Evolutionary conservation across 225 moss, liverwort and hornwort genomes (phyloP), one percentile per base, ranked within the genome.

Genomic region (Thuidium tamariscinum): DNA sequence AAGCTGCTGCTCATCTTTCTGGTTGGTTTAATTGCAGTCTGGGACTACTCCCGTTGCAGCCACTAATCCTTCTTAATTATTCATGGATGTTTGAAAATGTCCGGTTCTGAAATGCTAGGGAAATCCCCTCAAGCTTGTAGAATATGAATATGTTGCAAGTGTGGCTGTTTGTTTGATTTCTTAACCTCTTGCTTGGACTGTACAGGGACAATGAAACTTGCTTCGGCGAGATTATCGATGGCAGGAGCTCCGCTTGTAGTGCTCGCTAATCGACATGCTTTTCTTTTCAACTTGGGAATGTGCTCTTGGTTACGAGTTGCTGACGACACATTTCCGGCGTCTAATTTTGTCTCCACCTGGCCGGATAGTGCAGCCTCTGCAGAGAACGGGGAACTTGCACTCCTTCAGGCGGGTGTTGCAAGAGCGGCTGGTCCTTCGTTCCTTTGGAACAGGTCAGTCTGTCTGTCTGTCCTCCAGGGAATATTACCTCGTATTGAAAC

Each of bases 221-320:
- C 96, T 52, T 96, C 98, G 42, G 98, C 98, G 29, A 95, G 95
- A 82, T 91, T 99, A 21, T 96, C 97, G 46, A 89, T 90, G 77
- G 92, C 96, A 37, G 97, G 98, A 86, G 94, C 94, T 81, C 98
- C 98, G 32, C 90, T 99, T 84, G 92, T 99, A 42, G 96, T 97
- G 61, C 91, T 99, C 63, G 93, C 96, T 79, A 99, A 99, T 89
- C 98, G 93, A 78, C 97, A 95, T 87, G 95, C 94, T 65, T 97
- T 97, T 55, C 89, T 99, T 84, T 99, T 96, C 91, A 97, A 99
- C 79, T 77, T 96, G 92, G 94, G 91, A 80, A 87, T 99, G 92
- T 90, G 91, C 88, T 97, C 97, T 82, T 99, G 98, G 98, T 93
- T 97, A 56, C 92, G 94, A 91, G 93, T 99, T 74, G 95, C 98